Conservation (phyloP, 1,284 basidiomycete genomes). For the Bjerkandera adusta region DNA sequence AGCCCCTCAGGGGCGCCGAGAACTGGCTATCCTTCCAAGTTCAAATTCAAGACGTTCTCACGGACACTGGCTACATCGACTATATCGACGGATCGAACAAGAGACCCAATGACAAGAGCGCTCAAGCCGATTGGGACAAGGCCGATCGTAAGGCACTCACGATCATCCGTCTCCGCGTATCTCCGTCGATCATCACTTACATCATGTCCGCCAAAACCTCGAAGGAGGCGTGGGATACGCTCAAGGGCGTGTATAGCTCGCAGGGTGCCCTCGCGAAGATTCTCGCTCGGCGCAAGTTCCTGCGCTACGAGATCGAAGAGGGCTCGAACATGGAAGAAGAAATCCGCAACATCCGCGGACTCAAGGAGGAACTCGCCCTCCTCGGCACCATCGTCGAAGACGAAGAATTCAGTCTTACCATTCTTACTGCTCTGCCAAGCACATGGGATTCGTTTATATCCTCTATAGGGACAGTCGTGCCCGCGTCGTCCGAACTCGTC, state of each 20-base stretch:
- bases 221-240: slow-evolving; percentile 17
- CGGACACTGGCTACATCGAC: slow-evolving; percentile 23
- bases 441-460: slow-evolving; percentile 9
- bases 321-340: slow-evolving; percentile 16
- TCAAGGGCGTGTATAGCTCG: slow-evolving; percentile 11
- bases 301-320: slow-evolving; percentile 14
- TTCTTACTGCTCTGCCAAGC: slow-evolving; percentile 9
- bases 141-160: slow-evolving; percentile 16
- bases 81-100: slow-evolving; percentile 16
- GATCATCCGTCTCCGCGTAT: slow-evolving; percentile 13
- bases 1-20: slow-evolving; percentile 27
- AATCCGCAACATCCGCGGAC: slow-evolving; percentile 6
- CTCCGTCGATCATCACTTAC: slow-evolving; percentile 8
- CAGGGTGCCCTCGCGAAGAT: slow-evolving; percentile 12
- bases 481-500: slow-evolving; percentile 8
- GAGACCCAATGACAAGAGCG: slow-evolving; percentile 1
- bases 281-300: slow-evolving; percentile 8
- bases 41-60: slow-evolving; percentile 31
- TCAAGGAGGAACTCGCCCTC: slow-evolving; percentile 5
- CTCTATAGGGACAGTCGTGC: background rate
- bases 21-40: slow-evolving; percentile 32
- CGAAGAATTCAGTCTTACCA: slow-evolving; percentile 6
- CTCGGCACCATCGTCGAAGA: background rate
- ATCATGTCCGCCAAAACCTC: slow-evolving; percentile 8
- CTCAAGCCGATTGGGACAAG: slow-evolving; percentile 6